A percentile compares a stretch with the other conserved stretches of the same genome.
phyloP scores from a whole-genome alignment of 202 grass and related monocot genomes.

The Schoenoplectus tabernaemontani region DNA sequence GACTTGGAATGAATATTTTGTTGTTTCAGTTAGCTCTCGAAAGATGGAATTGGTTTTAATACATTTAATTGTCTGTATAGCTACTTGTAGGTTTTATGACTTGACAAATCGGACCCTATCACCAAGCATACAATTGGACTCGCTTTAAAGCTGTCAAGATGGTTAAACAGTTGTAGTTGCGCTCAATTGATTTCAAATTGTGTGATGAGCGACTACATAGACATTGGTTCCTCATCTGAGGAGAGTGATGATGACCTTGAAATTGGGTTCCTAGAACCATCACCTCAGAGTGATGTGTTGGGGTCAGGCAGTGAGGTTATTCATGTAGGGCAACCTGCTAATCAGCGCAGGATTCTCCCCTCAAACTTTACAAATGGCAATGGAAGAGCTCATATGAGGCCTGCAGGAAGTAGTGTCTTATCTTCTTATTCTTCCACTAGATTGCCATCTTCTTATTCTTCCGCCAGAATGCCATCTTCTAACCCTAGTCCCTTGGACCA shows the following conservation, averaged over 20 bases:
- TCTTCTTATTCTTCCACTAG: slow-evolving; percentile 19
- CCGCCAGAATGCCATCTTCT: slow-evolving; percentile 1
- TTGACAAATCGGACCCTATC: not conserved
- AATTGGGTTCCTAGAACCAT: not conserved
- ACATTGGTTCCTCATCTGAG: slow-evolving; percentile 17
- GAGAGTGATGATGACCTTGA: slow-evolving; percentile 15
- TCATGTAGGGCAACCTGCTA: slow-evolving; percentile 2
- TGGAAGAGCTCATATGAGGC: slow-evolving; percentile 13
- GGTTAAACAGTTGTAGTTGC: not conserved
- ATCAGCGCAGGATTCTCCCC: slow-evolving; percentile 42
- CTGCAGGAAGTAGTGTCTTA: slow-evolving; percentile 10
- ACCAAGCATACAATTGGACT: not conserved
- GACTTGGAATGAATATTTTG: not conserved
- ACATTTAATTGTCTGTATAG: not conserved
- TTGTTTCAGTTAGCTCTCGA: not conserved
- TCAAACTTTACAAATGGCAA: slow-evolving; percentile 35
- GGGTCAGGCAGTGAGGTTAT: too few relatives aligned
- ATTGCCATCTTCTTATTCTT: slow-evolving; percentile 8
- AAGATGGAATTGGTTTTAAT: not conserved
- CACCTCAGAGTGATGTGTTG: not conserved
- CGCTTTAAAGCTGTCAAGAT: not conserved
- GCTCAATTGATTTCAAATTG: not conserved
- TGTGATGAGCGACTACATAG: slow-evolving; percentile 2
- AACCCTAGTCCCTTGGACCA: slow-evolving; percentile 28
- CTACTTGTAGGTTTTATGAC: not conserved